phyloP scores from a whole-genome alignment of 129 eudicot genomes.

The Gnaphalium uliginosum region DNA sequence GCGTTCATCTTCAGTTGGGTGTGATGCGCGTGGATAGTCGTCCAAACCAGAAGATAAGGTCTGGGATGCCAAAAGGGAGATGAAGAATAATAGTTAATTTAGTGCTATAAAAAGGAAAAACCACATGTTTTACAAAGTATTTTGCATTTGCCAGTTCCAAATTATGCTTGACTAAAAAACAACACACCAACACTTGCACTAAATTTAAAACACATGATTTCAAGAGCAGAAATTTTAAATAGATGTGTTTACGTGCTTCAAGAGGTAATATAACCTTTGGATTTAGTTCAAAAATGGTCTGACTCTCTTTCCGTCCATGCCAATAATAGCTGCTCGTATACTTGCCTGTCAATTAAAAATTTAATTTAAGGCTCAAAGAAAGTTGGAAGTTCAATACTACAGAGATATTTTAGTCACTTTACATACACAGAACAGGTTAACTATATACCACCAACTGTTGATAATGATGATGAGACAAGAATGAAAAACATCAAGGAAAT shows the following conservation, averaged over 20 bases:
- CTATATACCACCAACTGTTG: background rate
- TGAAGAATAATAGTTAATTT: slow-evolving; percentile 13
- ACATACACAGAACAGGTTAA: background rate
- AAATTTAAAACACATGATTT: slow-evolving; percentile 23
- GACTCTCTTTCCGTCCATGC: slow-evolving; percentile 92
- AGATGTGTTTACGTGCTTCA: background rate
- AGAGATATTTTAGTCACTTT: background rate
- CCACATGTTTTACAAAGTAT: background rate
- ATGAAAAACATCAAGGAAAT: background rate
- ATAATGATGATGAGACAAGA: background rate
- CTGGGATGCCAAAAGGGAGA: slow-evolving; percentile 42
- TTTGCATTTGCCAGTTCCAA: background rate
- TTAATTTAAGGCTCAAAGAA: slow-evolving; percentile 1
- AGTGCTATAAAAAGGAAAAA: background rate
- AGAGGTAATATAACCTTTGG: slow-evolving; percentile 64
- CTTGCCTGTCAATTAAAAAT: slow-evolving; percentile 52
- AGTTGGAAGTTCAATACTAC: slow-evolving; percentile 1
- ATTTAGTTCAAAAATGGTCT: slow-evolving; percentile 76
- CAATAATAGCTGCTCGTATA: slow-evolving; percentile 67
- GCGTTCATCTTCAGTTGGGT: slow-evolving; percentile 86
- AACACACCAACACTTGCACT: background rate
- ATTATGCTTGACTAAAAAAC: background rate
- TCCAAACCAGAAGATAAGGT: slow-evolving; percentile 95
- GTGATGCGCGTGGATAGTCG: slow-evolving; percentile 99
- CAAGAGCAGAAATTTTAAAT: background rate